Evolutionary conservation across 805 yeast genomes (phyloP), one percentile per base, ranked within the genome.

Genomic region (Suhomyces prunicola): DNA sequence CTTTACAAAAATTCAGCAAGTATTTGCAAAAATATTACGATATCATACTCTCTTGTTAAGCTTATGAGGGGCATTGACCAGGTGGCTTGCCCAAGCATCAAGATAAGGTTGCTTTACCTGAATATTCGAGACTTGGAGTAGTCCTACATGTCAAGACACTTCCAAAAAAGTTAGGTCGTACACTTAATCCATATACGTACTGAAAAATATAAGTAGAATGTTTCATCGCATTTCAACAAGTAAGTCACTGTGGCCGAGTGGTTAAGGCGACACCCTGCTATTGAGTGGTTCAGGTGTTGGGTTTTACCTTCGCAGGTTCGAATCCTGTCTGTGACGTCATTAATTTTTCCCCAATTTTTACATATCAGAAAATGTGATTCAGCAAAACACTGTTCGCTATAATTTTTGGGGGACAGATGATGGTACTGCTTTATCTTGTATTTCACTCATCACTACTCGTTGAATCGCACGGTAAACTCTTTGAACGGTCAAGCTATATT

Each of bases 321-420:
- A 90, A 90, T 90, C 97, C 96, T 90, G 96, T 89, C 96, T 87
- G 96, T 90, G 88, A 88, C 97, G 96, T 62, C 67, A 70, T 75
- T 27, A 9, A 9, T 77, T 81, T 77, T 82, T 82, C 17, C 1
- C 15, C 12, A 31, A 13, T 2, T 31, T n/a, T 24, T 24, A 6
- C 26, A 24, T 5, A 6, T 24, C 4, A 24, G 26, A 24, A 24
- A 4, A 24, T 6, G 26, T 6, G 5, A 12, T 29, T 29, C 6
- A 29, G 33, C 17, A 6, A n/a, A 33, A 13, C 4, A 19, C 19
- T 19, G 19, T 19, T 19, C 19, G 3, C 19, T 19, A 19, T 19
- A 19, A 19, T 19, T 2, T 19, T 19, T 19, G 19, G 19, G 19
- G 3, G 19, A 19, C 19, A 19, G 19, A 19, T 19, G 19, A 3